A percentile compares a stretch with the other conserved stretches of the same genome.
These are phyloP conservation scores for Polygonum aviculare DNA, from an alignment of 148 eudicot genomes.

Conservation along the genomic window DNA sequence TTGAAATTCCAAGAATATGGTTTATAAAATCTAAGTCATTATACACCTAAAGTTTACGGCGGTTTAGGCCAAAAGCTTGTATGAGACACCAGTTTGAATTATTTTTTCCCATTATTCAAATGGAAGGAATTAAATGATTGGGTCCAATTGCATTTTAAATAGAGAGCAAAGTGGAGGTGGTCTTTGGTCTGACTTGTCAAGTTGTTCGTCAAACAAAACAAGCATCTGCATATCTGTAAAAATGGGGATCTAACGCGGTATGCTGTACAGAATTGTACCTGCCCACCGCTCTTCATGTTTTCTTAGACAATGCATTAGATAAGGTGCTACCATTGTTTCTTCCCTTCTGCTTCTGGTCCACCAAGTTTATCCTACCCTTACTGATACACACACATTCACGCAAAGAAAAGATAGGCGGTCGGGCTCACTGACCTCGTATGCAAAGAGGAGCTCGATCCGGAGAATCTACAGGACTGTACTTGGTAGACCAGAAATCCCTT, in stretches of 20 bases:
- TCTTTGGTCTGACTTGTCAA: not conserved
- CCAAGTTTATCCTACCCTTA: not conserved
- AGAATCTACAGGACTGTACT: not conserved
- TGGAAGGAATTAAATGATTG: not conserved
- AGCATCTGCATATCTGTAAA: slow-evolving; percentile 3
- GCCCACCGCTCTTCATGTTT: not conserved
- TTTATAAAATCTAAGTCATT: too few species aligned
- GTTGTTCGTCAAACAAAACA: not conserved
- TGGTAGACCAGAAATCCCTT: not conserved
- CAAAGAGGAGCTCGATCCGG: not conserved
- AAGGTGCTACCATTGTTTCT: not conserved
- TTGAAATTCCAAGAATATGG: too few species aligned
- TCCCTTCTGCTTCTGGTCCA: not conserved
- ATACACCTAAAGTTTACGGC: too few species aligned
- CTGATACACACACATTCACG: not conserved
- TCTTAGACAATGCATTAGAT: not conserved
- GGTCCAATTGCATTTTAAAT: not conserved
- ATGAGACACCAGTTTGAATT: too few species aligned
- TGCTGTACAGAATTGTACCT: not conserved
- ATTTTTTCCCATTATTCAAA: not conserved
- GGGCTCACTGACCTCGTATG: slow-evolving; percentile 3
- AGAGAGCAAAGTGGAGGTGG: not conserved
- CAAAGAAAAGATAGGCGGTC: not conserved
- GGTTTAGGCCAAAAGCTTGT: too few species aligned
- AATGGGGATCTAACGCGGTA: slow-evolving; percentile 6